Conservation (phyloP, 2,329 filamentous ascomycete genomes). For the Emydomyces testavorans region DNA sequence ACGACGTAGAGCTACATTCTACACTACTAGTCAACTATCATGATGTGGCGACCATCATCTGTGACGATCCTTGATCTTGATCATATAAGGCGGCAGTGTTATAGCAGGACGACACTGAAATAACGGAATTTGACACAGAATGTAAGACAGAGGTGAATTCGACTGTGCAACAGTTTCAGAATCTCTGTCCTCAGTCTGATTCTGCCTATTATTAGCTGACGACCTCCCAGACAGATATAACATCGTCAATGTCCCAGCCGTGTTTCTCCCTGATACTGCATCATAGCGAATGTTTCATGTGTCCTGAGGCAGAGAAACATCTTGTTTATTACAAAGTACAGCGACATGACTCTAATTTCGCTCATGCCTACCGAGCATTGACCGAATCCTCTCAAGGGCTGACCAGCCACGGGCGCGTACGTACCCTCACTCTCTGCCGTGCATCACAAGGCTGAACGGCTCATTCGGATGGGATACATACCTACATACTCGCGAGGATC, state of each 20-base stretch:
- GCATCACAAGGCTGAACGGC: not conserved
- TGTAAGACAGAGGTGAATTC: not conserved
- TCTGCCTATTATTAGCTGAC: not conserved
- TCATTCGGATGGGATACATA: constrained; percentile 3
- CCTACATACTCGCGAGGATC: not conserved
- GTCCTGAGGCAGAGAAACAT: constrained; percentile 5
- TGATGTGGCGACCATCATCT: not conserved
- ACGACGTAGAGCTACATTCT: no score
- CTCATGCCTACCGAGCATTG: no score
- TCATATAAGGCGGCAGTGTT: not conserved
- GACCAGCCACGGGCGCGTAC: not conserved
- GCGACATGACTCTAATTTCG: no score
- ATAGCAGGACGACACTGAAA: not conserved
- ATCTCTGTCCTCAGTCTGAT: not conserved
- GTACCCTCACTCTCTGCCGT: not conserved
- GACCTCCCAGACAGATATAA: not conserved
- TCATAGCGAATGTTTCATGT: constrained; percentile 4
- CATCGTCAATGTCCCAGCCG: not conserved
- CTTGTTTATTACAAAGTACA: no score
- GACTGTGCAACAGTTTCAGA: constrained; percentile 1
- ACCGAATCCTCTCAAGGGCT: not conserved
- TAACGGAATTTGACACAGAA: no score
- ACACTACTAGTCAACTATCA: not conserved
- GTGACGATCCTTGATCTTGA: constrained; percentile 1
- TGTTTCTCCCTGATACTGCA: not conserved